Evolutionary conservation across 768 basidiomycete genomes (phyloP), one percentile per base, ranked within the genome.

Genomic region (Antrodiella citrinella): DNA sequence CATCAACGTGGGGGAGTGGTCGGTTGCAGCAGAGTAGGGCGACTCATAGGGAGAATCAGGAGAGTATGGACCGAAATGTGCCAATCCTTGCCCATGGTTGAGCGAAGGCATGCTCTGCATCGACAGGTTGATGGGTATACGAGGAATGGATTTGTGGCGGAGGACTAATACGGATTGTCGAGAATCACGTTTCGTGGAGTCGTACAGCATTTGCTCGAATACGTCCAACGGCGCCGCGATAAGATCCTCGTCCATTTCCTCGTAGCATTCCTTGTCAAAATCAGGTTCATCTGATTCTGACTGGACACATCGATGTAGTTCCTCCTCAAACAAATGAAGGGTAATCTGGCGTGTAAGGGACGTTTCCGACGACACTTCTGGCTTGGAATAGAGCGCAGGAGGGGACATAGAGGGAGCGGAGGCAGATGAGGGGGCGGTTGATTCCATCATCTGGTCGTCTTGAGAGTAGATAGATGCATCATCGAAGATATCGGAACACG

Each of bases 241-340:
- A 5, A 51, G 39, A 21, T 53, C 52, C 25, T 46, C 19, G 9
- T 53, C 52, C 35, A 53, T 30, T 24, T 45, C 42, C 10, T 26
- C 20, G 40, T 49, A 19, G 26, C 45, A 30, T 7, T 42, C 51
- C 23, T 26, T 7, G 18, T 30, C 41, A 12, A 13, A 13, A 9
- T 43, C 41, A 10, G 41, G 19, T 7, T 43, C 41, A 19, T n/a
- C 9, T n/a, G 41, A 43, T 7, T 35, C 30, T 10, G 48, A 19
- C 3, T 20, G 30, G 4, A 41, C 46, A 3, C 22, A 41, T 10
- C 47, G 46, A 18, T 46, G 48, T 13, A 45, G 40, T 44, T 53
- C 49, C 26, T 22, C 19, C 38, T 50, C 20, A 41, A 49, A 43
- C 11, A 48, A 12, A 40, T 49, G 18, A 12, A 38, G 21, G 5